Conservation (phyloP, 179 eudicot genomes). For the Silene noctiflora region DNA sequence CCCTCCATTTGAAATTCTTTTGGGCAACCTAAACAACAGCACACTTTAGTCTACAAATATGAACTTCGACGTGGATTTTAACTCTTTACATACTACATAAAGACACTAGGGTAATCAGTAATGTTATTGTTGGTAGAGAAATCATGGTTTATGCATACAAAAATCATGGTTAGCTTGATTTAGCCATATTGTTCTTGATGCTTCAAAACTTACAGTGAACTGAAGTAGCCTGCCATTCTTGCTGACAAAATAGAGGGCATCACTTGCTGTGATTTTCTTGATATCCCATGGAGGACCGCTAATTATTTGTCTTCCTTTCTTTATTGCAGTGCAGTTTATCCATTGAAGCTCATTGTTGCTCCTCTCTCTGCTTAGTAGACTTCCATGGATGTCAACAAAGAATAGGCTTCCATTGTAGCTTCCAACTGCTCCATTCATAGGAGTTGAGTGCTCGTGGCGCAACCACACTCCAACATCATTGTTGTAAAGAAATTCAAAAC, state of each 20-base stretch:
- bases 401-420: slow-evolving; percentile 76
- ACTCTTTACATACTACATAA: neutral
- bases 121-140: too few relatives aligned
- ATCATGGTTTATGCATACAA: neutral
- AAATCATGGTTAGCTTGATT: neutral
- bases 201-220: slow-evolving; percentile 58
- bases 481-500: slow-evolving; percentile 55
- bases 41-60: slow-evolving; percentile 4
- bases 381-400: slow-evolving; percentile 56
- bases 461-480: slow-evolving; percentile 72
- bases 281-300: slow-evolving; percentile 89
- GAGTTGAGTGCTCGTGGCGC: slow-evolving; percentile 54
- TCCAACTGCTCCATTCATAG: slow-evolving; percentile 58
- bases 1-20: slow-evolving; percentile 78
- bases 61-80: neutral
- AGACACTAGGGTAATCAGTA: neutral
- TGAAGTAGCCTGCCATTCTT: slow-evolving; percentile 65
- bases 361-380: slow-evolving; percentile 67
- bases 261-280: slow-evolving; percentile 37
- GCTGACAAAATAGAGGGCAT: slow-evolving; percentile 71
- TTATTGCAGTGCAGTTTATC: slow-evolving; percentile 79
- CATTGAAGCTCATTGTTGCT: slow-evolving; percentile 48
- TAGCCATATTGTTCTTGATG: neutral
- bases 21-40: slow-evolving; percentile 53
- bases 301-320: slow-evolving; percentile 53